A percentile compares a stretch with the other conserved stretches of the same genome.
These are phyloP conservation scores for Nicotiana attenuata DNA, from an alignment of 257 asterid genomes.

Conservation along the genomic window DNA sequence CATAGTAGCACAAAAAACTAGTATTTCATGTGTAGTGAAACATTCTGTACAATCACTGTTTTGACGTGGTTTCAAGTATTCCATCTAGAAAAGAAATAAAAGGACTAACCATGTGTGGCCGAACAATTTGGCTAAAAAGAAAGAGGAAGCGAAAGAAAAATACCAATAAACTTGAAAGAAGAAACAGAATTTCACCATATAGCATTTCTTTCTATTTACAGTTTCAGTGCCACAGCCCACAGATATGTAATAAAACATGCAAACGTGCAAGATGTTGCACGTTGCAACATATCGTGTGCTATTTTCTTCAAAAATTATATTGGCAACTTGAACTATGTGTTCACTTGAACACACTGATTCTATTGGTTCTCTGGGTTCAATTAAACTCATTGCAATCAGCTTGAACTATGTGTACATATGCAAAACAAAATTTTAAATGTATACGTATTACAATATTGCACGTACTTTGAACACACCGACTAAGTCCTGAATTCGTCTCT, in stretches of 20 bases:
- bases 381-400: not conserved
- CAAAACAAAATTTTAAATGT: too few relatives aligned
- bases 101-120: not conserved
- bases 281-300: not conserved
- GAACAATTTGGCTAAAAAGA: not conserved
- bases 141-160: not conserved
- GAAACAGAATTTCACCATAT: not conserved
- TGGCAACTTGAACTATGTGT: not conserved
- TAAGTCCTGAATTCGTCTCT: too few relatives aligned
- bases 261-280: not conserved
- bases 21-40: not conserved
- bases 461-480: too few relatives aligned
- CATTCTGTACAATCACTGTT: not conserved
- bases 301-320: too few relatives aligned
- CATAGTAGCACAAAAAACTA: not conserved
- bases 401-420: too few relatives aligned
- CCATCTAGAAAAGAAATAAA: not conserved
- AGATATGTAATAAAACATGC: not conserved
- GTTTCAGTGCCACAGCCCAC: not conserved
- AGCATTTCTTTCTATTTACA: not conserved
- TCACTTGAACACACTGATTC: too few relatives aligned
- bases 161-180: not conserved
- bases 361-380: too few relatives aligned
- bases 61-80: not conserved
- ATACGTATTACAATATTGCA: too few relatives aligned